Evolutionary conservation across 768 basidiomycete species (phyloP).

Genomic region (Epithele typhae): DNA sequence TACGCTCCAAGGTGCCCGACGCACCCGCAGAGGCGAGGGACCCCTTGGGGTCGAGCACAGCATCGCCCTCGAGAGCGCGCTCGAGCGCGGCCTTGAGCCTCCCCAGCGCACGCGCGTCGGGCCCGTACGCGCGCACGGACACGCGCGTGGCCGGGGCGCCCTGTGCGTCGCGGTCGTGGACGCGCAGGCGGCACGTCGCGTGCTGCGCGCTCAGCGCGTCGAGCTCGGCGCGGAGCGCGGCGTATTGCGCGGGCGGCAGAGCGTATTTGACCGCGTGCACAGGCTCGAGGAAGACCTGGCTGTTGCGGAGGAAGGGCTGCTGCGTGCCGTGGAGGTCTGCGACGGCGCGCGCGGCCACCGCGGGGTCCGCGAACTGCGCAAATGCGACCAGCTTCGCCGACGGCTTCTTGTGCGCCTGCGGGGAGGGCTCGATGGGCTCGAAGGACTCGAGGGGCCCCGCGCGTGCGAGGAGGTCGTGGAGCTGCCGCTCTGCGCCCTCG

Average conservation of each 20-base stretch:
- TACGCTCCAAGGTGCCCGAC: slow-evolving; percentile 31
- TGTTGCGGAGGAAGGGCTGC: slow-evolving; percentile 36
- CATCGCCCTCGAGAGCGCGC: slow-evolving; percentile 35
- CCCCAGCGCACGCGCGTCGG: slow-evolving; percentile 32
- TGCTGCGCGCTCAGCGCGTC: slow-evolving; percentile 27
- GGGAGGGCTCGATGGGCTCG: slow-evolving; percentile 29
- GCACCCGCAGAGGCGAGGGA: slow-evolving; percentile 35
- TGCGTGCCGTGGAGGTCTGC: slow-evolving; percentile 16
- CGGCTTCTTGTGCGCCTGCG: slow-evolving; percentile 11
- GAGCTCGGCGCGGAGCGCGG: slow-evolving; percentile 33
- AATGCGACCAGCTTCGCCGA: slow-evolving; percentile 37
- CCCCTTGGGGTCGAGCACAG: slow-evolving; percentile 30
- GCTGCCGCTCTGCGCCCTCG: slow-evolving; percentile 24
- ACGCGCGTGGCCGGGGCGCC: slow-evolving; percentile 25
- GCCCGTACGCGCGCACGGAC: slow-evolving; percentile 36
- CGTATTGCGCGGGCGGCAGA: slow-evolving; percentile 30
- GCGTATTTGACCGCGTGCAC: slow-evolving; percentile 39
- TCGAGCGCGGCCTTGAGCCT: slow-evolving; percentile 35
- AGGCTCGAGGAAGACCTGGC: slow-evolving; percentile 33
- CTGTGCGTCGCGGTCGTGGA: slow-evolving; percentile 20
- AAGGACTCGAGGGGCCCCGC: slow-evolving; percentile 38
- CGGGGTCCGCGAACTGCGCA: slow-evolving; percentile 34
- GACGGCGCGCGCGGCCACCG: slow-evolving; percentile 32
- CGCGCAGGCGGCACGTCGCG: slow-evolving; percentile 32
- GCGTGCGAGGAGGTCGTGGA: slow-evolving; percentile 32